These are phyloP conservation scores for Albophoma yamanashiensis DNA, from an alignment of 2,329 filamentous ascomycete species.

Conservation along the genomic window DNA sequence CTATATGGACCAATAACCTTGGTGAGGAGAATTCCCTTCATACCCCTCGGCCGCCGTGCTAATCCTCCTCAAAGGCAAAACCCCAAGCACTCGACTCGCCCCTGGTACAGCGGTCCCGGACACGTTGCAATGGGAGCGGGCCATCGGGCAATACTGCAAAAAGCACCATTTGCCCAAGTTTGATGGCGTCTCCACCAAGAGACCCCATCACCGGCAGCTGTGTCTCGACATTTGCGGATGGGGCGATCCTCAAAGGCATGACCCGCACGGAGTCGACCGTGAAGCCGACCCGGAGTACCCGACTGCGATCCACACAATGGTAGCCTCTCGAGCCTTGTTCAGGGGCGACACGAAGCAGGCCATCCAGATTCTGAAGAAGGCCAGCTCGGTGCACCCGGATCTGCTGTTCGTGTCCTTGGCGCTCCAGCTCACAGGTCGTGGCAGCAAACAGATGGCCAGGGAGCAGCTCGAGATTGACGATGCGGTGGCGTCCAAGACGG, in stretches of 20 bases:
- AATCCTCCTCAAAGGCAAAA: slow-evolving; percentile 28
- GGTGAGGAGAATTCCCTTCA: slow-evolving; percentile 29
- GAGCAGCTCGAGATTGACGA: slow-evolving; percentile 49
- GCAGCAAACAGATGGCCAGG: slow-evolving; percentile 30
- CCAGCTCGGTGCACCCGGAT: slow-evolving; percentile 51
- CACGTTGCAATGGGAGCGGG: slow-evolving; percentile 45
- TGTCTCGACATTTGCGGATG: slow-evolving; percentile 67
- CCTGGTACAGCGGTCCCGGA: slow-evolving; percentile 36
- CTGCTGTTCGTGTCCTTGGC: slow-evolving; percentile 59
- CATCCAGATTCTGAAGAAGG: slow-evolving; percentile 57
- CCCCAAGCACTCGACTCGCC: slow-evolving; percentile 34
- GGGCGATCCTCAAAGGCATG: slow-evolving; percentile 45
- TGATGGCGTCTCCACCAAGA: slow-evolving; percentile 51
- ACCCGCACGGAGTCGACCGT: slow-evolving; percentile 31
- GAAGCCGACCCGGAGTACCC: slow-evolving; percentile 33
- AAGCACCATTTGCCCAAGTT: slow-evolving; percentile 52
- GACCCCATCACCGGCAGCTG: slow-evolving; percentile 60
- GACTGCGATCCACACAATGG: slow-evolving; percentile 57
- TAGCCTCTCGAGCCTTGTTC: slow-evolving; percentile 66
- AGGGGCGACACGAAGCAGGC: slow-evolving; percentile 59
- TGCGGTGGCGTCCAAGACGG: slow-evolving; percentile 50
- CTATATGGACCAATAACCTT: slow-evolving; percentile 61
- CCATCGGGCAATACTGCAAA: slow-evolving; percentile 53
- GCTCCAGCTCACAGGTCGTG: slow-evolving; percentile 50
- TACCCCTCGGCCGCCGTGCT: background rate